Evolutionary conservation across 2,329 filamentous ascomycete genomes (phyloP), one percentile per base, ranked within the genome.

Genomic region (Venturia effusa): DNA sequence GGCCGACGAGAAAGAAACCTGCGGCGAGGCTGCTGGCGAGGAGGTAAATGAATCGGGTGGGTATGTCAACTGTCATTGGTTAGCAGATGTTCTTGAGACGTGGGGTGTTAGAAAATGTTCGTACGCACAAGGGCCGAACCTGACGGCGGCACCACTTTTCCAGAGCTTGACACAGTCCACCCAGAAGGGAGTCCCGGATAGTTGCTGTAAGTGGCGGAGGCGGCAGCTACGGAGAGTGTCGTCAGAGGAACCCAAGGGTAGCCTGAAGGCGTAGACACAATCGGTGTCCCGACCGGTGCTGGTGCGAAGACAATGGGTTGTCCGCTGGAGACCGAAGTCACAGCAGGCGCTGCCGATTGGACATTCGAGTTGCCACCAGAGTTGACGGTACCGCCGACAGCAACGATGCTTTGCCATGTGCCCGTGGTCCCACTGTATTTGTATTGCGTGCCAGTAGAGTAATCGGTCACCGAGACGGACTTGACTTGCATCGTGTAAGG

Each of bases 381-480:
- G 74, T 91, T 90, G 74, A 97, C 80, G 68, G 80, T 75, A 66
- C 94, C 94, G 67, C 86, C 92, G n/a, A 88, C 83, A 62, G 93
- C 86, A 69, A 84, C 77, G 74, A 99, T 97, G 60, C 89, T 93
- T 68, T 84, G 72, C 90, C 91, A 96, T 27, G 80, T 83, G 59
- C 94, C 94, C 59, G 83, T 87, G 43, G 81, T 84, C 73, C 94
- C 89, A 68, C 84, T 84, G 78, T 97, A 99, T 64, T 79, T 80
- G 80, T 99, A 99, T 67, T 88, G 80, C 22, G 83, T 87, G 63
- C 94, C 94, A 1, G 92, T 97, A 27, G 92, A 97, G 79, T 97
- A 99, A 78, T 99, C 94, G 61, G 87, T 87, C 51, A 96, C 84
- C 63, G 83, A 80, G 69, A 97, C 76, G 37, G 83, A 88, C 75